A percentile compares a stretch with the other conserved stretches of the same genome.
Evolutionary conservation across 83 land plant species (phyloP).

Genomic region (Thuja plicata): DNA sequence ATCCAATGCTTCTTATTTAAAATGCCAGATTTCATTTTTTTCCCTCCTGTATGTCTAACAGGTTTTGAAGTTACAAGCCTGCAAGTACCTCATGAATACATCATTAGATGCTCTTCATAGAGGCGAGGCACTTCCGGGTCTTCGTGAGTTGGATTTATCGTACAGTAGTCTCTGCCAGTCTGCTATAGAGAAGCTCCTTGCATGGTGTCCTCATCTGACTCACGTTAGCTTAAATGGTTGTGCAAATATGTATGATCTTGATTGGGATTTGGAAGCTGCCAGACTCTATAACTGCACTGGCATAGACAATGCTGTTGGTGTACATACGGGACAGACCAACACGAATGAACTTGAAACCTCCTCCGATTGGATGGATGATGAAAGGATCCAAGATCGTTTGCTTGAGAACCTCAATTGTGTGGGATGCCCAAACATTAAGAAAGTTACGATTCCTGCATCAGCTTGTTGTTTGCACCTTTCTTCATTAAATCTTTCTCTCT

Average conservation of each 20-base stretch:
- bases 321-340: background rate
- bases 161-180: conserved; percentile 83
- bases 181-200: conserved; percentile 79
- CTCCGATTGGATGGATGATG: conserved; percentile 10
- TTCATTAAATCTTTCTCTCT: conserved; percentile 75
- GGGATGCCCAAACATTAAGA: conserved; percentile 86
- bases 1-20: background rate
- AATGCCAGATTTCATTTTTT: background rate
- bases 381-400: conserved; percentile 25
- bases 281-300: conserved; percentile 13
- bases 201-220: conserved; percentile 72
- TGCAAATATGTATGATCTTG: conserved; percentile 72
- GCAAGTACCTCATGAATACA: conserved; percentile 80
- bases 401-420: conserved; percentile 86
- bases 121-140: conserved; percentile 73
- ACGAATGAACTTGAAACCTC: background rate
- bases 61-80: conserved; percentile 89
- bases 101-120: conserved; percentile 88
- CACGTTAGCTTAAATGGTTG: conserved; percentile 90
- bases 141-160: conserved; percentile 82
- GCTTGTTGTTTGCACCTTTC: conserved; percentile 70
- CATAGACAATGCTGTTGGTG: background rate
- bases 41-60: conserved; percentile 15
- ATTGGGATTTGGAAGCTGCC: conserved; percentile 46
- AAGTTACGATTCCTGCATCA: conserved; percentile 56